A percentile compares a stretch with the other conserved stretches of the same genome.
These are phyloP conservation scores for Monilinia aucupariae DNA, from an alignment of 2,329 filamentous ascomycete genomes.

Conservation along the genomic window DNA sequence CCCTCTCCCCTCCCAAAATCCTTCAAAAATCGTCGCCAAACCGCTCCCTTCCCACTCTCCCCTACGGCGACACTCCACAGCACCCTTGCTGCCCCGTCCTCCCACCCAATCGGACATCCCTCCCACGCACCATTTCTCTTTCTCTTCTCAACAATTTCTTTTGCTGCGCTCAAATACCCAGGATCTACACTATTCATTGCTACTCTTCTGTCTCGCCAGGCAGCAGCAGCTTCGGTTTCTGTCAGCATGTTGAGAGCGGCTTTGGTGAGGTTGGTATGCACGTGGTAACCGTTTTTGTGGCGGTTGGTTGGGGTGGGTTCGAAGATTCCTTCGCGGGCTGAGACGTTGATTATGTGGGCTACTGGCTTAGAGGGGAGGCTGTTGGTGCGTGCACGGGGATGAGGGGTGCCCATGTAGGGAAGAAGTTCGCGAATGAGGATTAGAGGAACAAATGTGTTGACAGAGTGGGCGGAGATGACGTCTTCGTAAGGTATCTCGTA, in stretches of 20 bases:
- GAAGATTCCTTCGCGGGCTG: conserved; percentile 23
- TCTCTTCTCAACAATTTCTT: conserved; percentile 16
- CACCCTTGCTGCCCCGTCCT: conserved; percentile 23
- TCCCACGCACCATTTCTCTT: neutral
- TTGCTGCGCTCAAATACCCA: conserved; percentile 22
- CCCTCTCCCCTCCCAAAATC: conserved; percentile 20
- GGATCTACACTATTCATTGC: conserved; percentile 24
- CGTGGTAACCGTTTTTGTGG: conserved; percentile 21
- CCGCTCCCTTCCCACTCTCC: conserved; percentile 15
- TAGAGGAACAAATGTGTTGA: conserved; percentile 23
- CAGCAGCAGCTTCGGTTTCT: conserved; percentile 21
- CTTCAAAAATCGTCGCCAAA: conserved; percentile 24
- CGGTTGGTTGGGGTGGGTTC: conserved; percentile 12
- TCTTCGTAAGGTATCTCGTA: conserved; percentile 24
- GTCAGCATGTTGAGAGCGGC: conserved; percentile 26
- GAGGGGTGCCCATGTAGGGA: conserved; percentile 17
- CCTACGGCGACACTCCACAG: conserved; percentile 22
- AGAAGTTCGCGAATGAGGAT: conserved; percentile 23
- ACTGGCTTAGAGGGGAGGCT: neutral
- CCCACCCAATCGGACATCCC: conserved; percentile 24
- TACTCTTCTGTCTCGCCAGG: conserved; percentile 19
- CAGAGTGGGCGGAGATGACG: conserved; percentile 23
- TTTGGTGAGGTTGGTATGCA: conserved; percentile 25
- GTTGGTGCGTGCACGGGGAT: neutral
- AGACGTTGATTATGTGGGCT: conserved; percentile 23